Conservation (phyloP, 2,329 filamentous ascomycete genomes). For the Ophiostoma himal-ulmi region DNA sequence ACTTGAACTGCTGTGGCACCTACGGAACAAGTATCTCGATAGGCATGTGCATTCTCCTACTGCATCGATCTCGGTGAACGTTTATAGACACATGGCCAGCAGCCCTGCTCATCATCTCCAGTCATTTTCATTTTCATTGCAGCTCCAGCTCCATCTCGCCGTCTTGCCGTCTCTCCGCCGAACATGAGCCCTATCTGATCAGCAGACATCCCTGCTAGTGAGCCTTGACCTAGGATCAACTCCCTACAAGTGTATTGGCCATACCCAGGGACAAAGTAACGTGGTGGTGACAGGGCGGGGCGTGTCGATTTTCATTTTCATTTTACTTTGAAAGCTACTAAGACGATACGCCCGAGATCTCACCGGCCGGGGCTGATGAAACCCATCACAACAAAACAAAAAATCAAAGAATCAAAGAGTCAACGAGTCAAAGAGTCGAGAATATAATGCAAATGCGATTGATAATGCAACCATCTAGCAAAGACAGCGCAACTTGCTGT, state of each 20-base stretch:
- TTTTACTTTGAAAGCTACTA: not conserved
- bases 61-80: not conserved
- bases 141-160: not conserved
- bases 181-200: not conserved
- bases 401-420: not conserved
- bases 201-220: not conserved
- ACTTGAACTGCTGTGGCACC: not conserved
- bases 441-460: not conserved
- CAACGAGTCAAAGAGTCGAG: not conserved
- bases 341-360: not conserved
- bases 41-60: not conserved
- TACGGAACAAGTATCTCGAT: not conserved
- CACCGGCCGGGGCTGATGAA: not conserved
- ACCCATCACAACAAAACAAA: not conserved
- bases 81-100: not conserved
- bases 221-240: not conserved
- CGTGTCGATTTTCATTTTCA: not conserved
- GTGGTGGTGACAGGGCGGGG: conserved; percentile 6
- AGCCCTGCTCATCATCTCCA: not conserved
- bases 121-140: not conserved
- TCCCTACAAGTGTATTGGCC: not conserved
- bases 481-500: not conserved
- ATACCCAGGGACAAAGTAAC: conserved; percentile 1
- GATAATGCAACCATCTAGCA: not conserved
- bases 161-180: too few relatives aligned